Percentiles rank a stretch among this genome's conserved stretches.
Conservation (phyloP, 805 yeast species). For the Candida incommunis region DNA sequence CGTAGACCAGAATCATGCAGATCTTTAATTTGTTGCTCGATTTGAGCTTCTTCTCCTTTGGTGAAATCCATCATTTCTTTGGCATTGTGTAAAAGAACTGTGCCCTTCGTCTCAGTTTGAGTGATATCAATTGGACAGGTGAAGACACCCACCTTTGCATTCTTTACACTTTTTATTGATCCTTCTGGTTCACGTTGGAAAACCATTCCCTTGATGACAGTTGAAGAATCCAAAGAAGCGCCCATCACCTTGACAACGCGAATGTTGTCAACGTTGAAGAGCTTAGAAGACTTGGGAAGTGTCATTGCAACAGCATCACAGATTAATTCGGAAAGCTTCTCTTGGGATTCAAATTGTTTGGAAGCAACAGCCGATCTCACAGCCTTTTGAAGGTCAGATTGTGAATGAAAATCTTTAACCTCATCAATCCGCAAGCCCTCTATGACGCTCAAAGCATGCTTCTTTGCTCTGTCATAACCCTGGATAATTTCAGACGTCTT, state of each 20-base stretch:
- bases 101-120: slow-evolving; percentile 96
- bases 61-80: slow-evolving; percentile 93
- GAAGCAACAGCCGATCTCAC: slow-evolving; percentile 83
- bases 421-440: slow-evolving; percentile 40
- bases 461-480: slow-evolving; percentile 83
- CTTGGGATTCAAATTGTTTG: slow-evolving; percentile 85
- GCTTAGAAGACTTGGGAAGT: slow-evolving; percentile 48
- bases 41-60: slow-evolving; percentile 89
- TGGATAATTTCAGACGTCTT: slow-evolving; percentile 86
- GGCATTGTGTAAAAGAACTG: slow-evolving; percentile 90
- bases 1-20: slow-evolving; percentile 67
- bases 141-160: slow-evolving; percentile 79
- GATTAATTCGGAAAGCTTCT: slow-evolving; percentile 58
- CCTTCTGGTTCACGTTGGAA: slow-evolving; percentile 98
- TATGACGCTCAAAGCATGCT: slow-evolving; percentile 53
- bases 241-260: slow-evolving; percentile 98
- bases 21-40: slow-evolving; percentile 73
- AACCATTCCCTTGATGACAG: slow-evolving; percentile 93
- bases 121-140: slow-evolving; percentile 92
- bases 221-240: slow-evolving; percentile 53
- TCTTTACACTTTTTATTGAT: slow-evolving; percentile 48
- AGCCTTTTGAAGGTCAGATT: slow-evolving; percentile 50
- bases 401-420: slow-evolving; percentile 41
- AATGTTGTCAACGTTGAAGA: slow-evolving; percentile 82
- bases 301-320: slow-evolving; percentile 74